These are phyloP conservation scores for Phyllostachys edulis DNA, from an alignment of 176 grass and related monocot genomes.

Conservation along the genomic window DNA sequence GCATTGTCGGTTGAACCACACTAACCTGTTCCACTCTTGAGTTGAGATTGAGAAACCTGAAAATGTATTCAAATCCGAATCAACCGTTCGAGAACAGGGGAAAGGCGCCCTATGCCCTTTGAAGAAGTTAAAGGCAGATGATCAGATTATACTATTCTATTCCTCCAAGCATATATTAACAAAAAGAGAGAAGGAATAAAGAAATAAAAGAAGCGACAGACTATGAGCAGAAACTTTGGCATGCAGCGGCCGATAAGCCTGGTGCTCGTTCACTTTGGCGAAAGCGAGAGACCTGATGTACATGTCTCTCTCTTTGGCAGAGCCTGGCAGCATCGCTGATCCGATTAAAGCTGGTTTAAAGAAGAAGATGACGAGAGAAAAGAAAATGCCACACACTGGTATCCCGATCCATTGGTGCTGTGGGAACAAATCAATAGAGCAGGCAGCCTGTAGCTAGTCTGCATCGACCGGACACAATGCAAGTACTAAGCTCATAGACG, in stretches of 20 bases:
- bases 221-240: not conserved
- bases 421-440: not conserved
- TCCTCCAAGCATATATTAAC: constrained; percentile 19
- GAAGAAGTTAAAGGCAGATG: constrained; percentile 12
- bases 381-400: not conserved
- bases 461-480: not conserved
- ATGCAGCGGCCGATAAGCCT: not conserved
- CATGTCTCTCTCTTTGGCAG: not conserved
- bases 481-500: too few species aligned
- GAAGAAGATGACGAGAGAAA: not conserved
- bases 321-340: not conserved
- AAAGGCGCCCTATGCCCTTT: not conserved
- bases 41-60: not conserved
- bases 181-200: constrained; percentile 24
- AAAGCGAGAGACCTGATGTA: constrained; percentile 2
- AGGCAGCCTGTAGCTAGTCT: not conserved
- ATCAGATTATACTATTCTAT: not conserved
- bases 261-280: not conserved
- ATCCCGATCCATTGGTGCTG: not conserved
- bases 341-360: not conserved
- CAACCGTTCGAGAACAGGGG: not conserved
- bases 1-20: not conserved
- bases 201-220: not conserved
- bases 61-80: not conserved
- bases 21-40: not conserved